Percentiles rank a stretch among this genome's conserved stretches.
These are phyloP conservation scores for Pseudozyma flocculosa DNA, from an alignment of 1,284 basidiomycete genomes.

Conservation along the genomic window DNA sequence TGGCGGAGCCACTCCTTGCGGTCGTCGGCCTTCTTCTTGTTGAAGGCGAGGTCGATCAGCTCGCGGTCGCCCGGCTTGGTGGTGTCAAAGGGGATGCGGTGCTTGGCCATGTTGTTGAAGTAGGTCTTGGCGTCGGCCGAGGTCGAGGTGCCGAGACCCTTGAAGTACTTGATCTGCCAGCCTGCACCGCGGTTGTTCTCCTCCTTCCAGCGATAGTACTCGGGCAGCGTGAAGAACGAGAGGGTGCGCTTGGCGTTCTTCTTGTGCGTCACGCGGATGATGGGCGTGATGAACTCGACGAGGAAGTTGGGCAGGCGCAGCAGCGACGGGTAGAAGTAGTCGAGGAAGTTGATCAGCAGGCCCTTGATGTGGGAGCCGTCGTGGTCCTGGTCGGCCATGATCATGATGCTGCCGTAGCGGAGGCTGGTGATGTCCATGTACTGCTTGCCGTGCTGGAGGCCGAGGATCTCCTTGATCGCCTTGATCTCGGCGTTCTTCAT, in stretches of 20 bases:
- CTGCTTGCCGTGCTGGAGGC: slow-evolving; percentile 88
- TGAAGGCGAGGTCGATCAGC: slow-evolving; percentile 96
- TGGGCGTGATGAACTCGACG: slow-evolving; percentile 98
- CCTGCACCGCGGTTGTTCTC: slow-evolving; percentile 75
- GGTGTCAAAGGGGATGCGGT: slow-evolving; percentile 87
- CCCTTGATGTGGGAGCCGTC: slow-evolving; percentile 99
- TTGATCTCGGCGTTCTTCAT: slow-evolving; percentile 98
- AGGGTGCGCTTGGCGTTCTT: slow-evolving; percentile 74
- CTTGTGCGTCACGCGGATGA: slow-evolving; percentile 69
- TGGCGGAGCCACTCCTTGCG: slow-evolving; percentile 97
- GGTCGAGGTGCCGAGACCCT: slow-evolving; percentile 95
- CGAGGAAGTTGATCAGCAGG: slow-evolving; percentile 94
- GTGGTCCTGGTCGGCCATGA: slow-evolving; percentile 99
- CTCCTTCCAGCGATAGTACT: slow-evolving; percentile 91
- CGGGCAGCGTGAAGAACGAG: slow-evolving; percentile 96
- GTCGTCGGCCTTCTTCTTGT: slow-evolving; percentile 99
- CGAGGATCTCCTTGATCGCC: slow-evolving; percentile 97
- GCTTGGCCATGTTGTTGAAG: slow-evolving; percentile 87
- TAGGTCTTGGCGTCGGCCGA: slow-evolving; percentile 88
- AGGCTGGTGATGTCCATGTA: slow-evolving; percentile 74
- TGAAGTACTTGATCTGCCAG: slow-evolving; percentile 73
- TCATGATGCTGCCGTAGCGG: slow-evolving; percentile 95
- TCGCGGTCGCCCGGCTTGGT: slow-evolving; percentile 80
- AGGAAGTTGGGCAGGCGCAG: slow-evolving; percentile 89
- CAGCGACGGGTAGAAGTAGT: slow-evolving; percentile 94